phyloP scores from a whole-genome alignment of 768 basidiomycete genomes.

The Lactarius vividus region DNA sequence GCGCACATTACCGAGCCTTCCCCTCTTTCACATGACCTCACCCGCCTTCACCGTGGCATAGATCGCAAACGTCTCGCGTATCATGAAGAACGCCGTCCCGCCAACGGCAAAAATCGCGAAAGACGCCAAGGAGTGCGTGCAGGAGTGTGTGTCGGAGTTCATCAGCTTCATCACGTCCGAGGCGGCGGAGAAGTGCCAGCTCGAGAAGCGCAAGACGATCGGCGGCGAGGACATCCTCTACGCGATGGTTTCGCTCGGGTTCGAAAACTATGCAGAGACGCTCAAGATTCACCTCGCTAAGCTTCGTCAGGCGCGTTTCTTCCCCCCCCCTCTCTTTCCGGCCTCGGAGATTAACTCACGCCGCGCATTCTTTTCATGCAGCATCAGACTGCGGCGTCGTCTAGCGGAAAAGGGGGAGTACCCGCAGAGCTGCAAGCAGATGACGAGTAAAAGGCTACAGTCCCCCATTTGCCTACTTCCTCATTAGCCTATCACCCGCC shows the following conservation, averaged over 20 bases:
- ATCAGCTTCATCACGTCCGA: constrained; percentile 98
- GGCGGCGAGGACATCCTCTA: constrained; percentile 96
- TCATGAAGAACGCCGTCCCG: constrained; percentile 93
- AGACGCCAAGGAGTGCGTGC: constrained; percentile 97
- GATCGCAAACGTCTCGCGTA: constrained; percentile 98
- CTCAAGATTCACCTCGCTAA: constrained; percentile 92
- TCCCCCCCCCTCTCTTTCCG: too few species aligned
- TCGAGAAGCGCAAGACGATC: constrained; percentile 97
- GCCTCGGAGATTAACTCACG: neutral
- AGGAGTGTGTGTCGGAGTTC: constrained; percentile 98
- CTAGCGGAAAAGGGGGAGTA: constrained; percentile 26
- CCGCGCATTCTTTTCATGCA: constrained; percentile 1
- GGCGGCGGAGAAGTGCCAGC: constrained; percentile 90
- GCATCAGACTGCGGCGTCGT: constrained; percentile 27
- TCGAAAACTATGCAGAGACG: constrained; percentile 92
- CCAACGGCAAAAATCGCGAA: constrained; percentile 93
- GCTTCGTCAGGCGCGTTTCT: constrained; percentile 62
- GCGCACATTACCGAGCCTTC: neutral
- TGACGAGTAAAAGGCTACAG: constrained; percentile 17
- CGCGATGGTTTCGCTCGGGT: constrained; percentile 90
- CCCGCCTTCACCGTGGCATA: constrained; percentile 33
- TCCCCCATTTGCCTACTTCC: neutral
- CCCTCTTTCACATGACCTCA: neutral
- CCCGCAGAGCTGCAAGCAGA: constrained; percentile 18
- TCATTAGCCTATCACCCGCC: too few species aligned